Evolutionary conservation across 73 alveolate species (phyloP).

Genomic region (Paraurostyla sp.): DNA sequence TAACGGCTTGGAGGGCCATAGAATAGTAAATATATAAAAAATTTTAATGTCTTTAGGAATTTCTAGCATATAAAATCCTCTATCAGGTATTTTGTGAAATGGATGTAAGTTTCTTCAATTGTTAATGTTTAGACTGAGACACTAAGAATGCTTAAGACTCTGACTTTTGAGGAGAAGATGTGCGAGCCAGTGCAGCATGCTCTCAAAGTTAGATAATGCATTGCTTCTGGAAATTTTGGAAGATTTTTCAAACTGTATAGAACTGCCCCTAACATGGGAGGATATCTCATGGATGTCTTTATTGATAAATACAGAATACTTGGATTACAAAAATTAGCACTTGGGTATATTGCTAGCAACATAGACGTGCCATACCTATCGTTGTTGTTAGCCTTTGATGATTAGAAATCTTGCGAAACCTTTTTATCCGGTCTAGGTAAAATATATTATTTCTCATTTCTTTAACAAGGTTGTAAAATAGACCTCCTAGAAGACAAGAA

Average conservation of each 20-base stretch:
- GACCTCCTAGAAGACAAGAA: neutral
- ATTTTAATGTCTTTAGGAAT: slow-evolving; percentile 57
- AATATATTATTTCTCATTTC: slow-evolving; percentile 2
- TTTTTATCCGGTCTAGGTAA: neutral
- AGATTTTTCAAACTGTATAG: slow-evolving; percentile 76
- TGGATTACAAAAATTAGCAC: slow-evolving; percentile 66
- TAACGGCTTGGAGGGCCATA: slow-evolving; percentile 76
- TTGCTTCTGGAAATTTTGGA: slow-evolving; percentile 74
- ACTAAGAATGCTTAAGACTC: slow-evolving; percentile 59
- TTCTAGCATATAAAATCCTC: slow-evolving; percentile 78
- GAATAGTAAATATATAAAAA: slow-evolving; percentile 30
- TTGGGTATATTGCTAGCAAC: slow-evolving; percentile 58
- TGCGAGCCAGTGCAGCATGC: slow-evolving; percentile 67
- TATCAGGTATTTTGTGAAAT: slow-evolving; percentile 71
- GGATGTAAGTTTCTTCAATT: slow-evolving; percentile 28
- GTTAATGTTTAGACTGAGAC: slow-evolving; percentile 51
- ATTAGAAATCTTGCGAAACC: neutral
- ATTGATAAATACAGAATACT: slow-evolving; percentile 74
- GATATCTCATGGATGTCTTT: slow-evolving; percentile 79
- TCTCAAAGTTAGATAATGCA: slow-evolving; percentile 42
- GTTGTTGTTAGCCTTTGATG: slow-evolving; percentile 59
- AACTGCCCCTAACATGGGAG: slow-evolving; percentile 78
- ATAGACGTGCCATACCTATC: slow-evolving; percentile 52
- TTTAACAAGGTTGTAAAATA: slow-evolving; percentile 53
- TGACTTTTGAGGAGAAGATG: slow-evolving; percentile 64